A percentile compares a stretch with the other conserved stretches of the same genome.
Conservation (phyloP, 306 rosid species). For the Quercus agrifolia region DNA sequence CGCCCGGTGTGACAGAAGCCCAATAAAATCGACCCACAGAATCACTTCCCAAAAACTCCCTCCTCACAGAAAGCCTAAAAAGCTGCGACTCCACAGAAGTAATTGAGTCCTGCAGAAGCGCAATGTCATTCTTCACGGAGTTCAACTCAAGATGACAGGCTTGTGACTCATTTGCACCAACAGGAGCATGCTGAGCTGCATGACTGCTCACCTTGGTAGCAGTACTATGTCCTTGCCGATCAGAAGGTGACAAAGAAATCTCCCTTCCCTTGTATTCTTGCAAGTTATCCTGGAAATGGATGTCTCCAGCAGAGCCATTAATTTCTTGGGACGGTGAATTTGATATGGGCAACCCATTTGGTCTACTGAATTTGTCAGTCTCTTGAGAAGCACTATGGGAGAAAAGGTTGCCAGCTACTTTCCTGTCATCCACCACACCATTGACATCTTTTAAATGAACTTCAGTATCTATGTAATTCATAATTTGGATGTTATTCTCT, state of each 20-base stretch:
- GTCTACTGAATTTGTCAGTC: constrained; percentile 36
- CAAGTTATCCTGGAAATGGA: constrained; percentile 30
- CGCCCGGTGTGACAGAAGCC: constrained; percentile 55
- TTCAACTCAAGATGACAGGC: constrained; percentile 62
- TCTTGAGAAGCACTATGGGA: constrained; percentile 32
- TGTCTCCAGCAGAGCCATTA: constrained; percentile 45
- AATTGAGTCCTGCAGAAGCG: constrained; percentile 62
- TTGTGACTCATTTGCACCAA: constrained; percentile 51
- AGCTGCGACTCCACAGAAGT: constrained; percentile 54
- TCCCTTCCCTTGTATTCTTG: constrained; percentile 48
- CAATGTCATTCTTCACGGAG: constrained; percentile 54
- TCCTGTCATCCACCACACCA: constrained; percentile 20
- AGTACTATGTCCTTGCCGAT: constrained; percentile 44
- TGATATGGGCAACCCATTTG: constrained; percentile 36
- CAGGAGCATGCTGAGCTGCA: constrained; percentile 30
- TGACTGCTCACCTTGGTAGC: constrained; percentile 34
- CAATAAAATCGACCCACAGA: constrained; percentile 74
- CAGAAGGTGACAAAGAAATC: constrained; percentile 27
- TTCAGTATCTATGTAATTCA: constrained; percentile 38
- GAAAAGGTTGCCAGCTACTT: not conserved
- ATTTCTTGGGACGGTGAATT: constrained; percentile 50
- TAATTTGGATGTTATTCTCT: constrained; percentile 49
- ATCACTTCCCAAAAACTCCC: constrained; percentile 84
- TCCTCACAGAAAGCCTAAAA: constrained; percentile 62
- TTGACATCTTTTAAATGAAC: constrained; percentile 34